These are phyloP conservation scores for Houttuynia cordata DNA, from an alignment of 164 flowering plant genomes.

Conservation along the genomic window DNA sequence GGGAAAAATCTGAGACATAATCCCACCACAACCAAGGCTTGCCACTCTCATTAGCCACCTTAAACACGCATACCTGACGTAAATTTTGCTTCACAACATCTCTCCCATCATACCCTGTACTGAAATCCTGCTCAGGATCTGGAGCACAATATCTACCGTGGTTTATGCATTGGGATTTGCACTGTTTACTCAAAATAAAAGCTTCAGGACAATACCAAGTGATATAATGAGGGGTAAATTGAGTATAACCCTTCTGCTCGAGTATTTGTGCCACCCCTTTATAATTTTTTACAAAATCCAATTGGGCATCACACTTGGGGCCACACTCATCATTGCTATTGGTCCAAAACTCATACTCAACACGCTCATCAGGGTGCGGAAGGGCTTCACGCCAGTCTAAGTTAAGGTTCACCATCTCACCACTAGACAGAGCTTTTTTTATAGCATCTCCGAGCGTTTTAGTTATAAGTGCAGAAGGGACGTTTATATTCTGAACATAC, in stretches of 20 bases:
- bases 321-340: conserved; percentile 93
- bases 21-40: conserved; percentile 99
- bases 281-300: conserved; percentile 69
- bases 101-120: conserved; percentile 79
- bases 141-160: conserved; percentile 98
- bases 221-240: conserved; percentile 86
- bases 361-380: conserved; percentile 93
- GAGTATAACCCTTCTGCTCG: conserved; percentile 76
- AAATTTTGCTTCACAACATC: conserved; percentile 88
- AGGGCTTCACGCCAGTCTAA: conserved; percentile 90
- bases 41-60: conserved; percentile 72
- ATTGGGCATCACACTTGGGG: conserved; percentile 80
- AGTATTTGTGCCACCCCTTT: conserved; percentile 93
- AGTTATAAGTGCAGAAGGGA: conserved; percentile 83
- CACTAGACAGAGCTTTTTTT: conserved; percentile 48
- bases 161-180: conserved; percentile 93
- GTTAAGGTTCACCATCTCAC: conserved; percentile 61
- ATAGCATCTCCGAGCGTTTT: conserved; percentile 69
- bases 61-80: conserved; percentile 75
- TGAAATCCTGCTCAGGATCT: conserved; percentile 91
- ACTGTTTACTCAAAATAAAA: conserved; percentile 74
- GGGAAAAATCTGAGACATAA: conserved; percentile 83
- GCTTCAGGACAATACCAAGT: conserved; percentile 98
- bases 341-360: conserved; percentile 96
- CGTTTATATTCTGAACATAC: conserved; percentile 62